Evolutionary conservation across 1,284 basidiomycete genomes (phyloP), one percentile per base, ranked within the genome.

Genomic region (Ustilago loliicola): DNA sequence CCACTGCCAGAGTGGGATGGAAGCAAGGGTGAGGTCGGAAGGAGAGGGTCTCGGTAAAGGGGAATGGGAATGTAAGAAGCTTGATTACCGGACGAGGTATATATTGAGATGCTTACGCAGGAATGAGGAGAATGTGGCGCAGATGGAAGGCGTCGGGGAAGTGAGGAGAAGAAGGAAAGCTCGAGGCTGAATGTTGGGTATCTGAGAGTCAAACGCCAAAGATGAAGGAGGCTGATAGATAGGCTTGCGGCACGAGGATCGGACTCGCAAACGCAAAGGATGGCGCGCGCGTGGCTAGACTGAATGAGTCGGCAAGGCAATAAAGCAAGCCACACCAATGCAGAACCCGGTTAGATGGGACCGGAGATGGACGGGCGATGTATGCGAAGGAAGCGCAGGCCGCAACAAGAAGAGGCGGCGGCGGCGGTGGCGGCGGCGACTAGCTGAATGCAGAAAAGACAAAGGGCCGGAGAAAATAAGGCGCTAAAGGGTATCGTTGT

Each of bases 1-100:
- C 53, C 54, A 57, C 61, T 64, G n/a, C 54, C 61, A 42, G 47
- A 57, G 61, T 32, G 52, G 53, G 55, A 25, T 11, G 25, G 29
- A 23, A 42, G 27, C 11, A 23, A 45, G 2, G 42, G 21, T 30
- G 27, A n/a, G 40, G 27, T 30, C 17, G 25, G 55, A 2, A 6
- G 38, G 32, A 30, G 27, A 34, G 11, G 58, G 47, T 30, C 36
- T 47, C 40, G 42, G 29, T n/a, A 23, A 48, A 19, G 47, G 30
- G 29, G 36, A 29, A 19, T 3, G 47, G 47, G 58, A 51, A 48
- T 32, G n/a, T 29, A 11, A 45, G 11, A 9, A 45, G 7, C 42
- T 45, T 23, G n/a, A 29, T 15, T 50, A 50, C 23, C 48, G 17
- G 27, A 27, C 13, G 64, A 40, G 58, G 57, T 66, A 66, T 66